Percentiles rank a stretch among this genome's conserved stretches.
phyloP scores from a whole-genome alignment of 73 alveolate genomes.

The Breviolum minutum region DNA sequence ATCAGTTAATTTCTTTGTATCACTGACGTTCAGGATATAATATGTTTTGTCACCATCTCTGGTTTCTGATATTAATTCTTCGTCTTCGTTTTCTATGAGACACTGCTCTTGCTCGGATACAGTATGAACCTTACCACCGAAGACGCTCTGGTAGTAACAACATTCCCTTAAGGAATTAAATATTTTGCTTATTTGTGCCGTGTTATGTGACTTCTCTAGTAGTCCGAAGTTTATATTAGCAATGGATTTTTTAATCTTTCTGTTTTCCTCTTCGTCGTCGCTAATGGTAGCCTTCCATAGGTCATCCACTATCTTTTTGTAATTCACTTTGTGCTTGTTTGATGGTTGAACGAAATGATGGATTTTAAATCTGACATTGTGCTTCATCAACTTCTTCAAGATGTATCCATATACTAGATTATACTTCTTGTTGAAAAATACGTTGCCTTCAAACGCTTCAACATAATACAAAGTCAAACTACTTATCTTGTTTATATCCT shows the following conservation, averaged over 20 bases:
- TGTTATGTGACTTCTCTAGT: conserved; percentile 8
- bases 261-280: not conserved
- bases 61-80: not conserved
- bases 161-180: conserved; percentile 1
- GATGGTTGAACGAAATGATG: not conserved
- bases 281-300: not conserved
- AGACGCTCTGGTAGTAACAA: not conserved
- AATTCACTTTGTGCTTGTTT: not conserved
- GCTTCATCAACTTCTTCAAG: not conserved
- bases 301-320: not conserved
- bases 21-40: not conserved
- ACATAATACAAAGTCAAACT: not conserved
- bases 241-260: not conserved
- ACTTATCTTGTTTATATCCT: not conserved
- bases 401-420: not conserved
- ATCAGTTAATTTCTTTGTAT: too few relatives aligned
- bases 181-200: not conserved
- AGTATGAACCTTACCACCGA: not conserved
- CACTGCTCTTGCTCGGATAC: not conserved
- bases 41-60: not conserved
- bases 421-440: conserved; percentile 1
- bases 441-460: conserved; percentile 1
- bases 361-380: not conserved
- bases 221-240: not conserved
- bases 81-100: not conserved